phyloP scores from a whole-genome alignment of 768 basidiomycete genomes.

The Trametes sanguinea region DNA sequence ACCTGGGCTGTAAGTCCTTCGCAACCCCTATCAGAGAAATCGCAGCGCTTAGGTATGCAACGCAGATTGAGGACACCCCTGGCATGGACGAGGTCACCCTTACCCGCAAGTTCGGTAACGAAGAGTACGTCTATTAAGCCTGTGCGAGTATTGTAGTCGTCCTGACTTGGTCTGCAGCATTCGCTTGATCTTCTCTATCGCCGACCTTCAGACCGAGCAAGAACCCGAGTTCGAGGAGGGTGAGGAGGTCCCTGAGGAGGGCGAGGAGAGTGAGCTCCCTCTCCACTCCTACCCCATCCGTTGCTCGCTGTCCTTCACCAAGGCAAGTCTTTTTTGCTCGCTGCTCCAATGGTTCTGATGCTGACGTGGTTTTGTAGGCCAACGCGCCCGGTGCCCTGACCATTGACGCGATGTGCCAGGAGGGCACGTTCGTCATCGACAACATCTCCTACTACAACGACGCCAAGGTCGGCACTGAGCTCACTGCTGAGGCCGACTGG shows the following conservation, averaged over 20 bases:
- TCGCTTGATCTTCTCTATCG: slow-evolving; percentile 89
- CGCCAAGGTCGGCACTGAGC: slow-evolving; percentile 65
- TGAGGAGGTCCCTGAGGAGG: slow-evolving; percentile 44
- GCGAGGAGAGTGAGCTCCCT: slow-evolving; percentile 35
- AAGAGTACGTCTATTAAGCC: slow-evolving; percentile 57
- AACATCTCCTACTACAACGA: slow-evolving; percentile 87
- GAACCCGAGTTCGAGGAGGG: slow-evolving; percentile 39
- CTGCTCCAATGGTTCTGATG: not conserved
- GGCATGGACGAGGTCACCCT: slow-evolving; percentile 84
- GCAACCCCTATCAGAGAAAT: not conserved
- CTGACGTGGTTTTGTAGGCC: slow-evolving; percentile 38
- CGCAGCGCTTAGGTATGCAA: not conserved
- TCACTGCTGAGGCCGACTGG: slow-evolving; percentile 92
- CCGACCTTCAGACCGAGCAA: slow-evolving; percentile 66
- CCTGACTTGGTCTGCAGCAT: slow-evolving; percentile 51
- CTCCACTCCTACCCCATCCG: slow-evolving; percentile 68
- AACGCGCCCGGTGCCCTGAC: slow-evolving; percentile 66
- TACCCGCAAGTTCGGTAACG: slow-evolving; percentile 85
- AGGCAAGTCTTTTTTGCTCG: slow-evolving; percentile 46
- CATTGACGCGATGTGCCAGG: slow-evolving; percentile 77
- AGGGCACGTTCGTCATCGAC: slow-evolving; percentile 82
- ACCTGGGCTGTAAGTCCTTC: slow-evolving; percentile 68
- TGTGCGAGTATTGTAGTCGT: not conserved
- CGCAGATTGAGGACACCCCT: slow-evolving; percentile 64
- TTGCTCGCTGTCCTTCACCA: slow-evolving; percentile 80